Conservation (phyloP, 1,284 basidiomycete genomes). For the Cystobasidium pallidum region DNA sequence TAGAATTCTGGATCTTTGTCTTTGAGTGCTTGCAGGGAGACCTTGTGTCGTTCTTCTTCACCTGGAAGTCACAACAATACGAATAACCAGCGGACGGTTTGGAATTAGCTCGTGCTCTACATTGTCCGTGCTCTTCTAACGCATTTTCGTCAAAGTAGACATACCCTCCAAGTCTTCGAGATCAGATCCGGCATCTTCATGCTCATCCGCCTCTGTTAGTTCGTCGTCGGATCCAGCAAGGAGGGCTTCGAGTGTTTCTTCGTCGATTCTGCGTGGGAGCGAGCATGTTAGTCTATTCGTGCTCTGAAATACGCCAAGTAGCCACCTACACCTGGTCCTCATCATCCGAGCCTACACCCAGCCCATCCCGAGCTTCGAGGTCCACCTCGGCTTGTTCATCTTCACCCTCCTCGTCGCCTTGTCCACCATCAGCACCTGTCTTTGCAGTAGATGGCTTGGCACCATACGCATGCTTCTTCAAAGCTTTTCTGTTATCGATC, state of each 20-base stretch:
- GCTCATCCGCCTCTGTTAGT: conserved; percentile 61
- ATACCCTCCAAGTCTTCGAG: conserved; percentile 74
- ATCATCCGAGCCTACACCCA: conserved; percentile 54
- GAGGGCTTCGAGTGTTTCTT: conserved; percentile 27
- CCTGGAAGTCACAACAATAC: conserved; percentile 35
- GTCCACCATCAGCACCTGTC: conserved; percentile 11
- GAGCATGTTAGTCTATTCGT: conserved; percentile 22
- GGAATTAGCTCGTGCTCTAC: too few relatives aligned
- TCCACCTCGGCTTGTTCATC: conserved; percentile 60
- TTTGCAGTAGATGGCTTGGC: conserved; percentile 37
- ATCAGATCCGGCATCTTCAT: conserved; percentile 52
- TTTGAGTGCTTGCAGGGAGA: conserved; percentile 84
- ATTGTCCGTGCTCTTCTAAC: too few relatives aligned
- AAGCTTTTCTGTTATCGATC: conserved; percentile 59
- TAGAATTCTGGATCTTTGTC: conserved; percentile 98
- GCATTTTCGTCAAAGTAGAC: too few relatives aligned
- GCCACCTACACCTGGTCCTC: conserved; percentile 54
- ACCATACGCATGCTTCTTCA: conserved; percentile 41
- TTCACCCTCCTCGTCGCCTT: conserved; percentile 51
- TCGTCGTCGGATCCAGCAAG: conserved; percentile 57
- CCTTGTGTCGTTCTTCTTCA: conserved; percentile 63
- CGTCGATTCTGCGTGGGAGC: background rate
- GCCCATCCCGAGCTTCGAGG: conserved; percentile 57
- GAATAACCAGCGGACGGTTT: background rate
- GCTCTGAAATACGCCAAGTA: background rate